These are phyloP conservation scores for Neonectria faginata DNA, from an alignment of 2,329 filamentous ascomycete genomes.

Conservation along the genomic window DNA sequence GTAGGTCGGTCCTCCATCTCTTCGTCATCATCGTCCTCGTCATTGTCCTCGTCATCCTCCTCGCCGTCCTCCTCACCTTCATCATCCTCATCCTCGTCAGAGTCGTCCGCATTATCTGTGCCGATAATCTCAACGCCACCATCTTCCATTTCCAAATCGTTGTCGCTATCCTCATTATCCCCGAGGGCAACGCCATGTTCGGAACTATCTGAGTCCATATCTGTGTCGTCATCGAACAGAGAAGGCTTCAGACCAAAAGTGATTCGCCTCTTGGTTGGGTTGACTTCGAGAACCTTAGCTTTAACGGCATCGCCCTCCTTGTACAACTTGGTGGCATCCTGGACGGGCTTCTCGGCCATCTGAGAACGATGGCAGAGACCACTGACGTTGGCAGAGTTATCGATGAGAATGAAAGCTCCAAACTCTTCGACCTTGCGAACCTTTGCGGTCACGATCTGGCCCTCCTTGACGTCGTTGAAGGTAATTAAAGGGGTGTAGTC, in stretches of 20 bases:
- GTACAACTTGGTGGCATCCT: slow-evolving; percentile 90
- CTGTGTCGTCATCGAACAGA: slow-evolving; percentile 78
- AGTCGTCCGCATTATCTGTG: slow-evolving; percentile 59
- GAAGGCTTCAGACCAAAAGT: slow-evolving; percentile 94
- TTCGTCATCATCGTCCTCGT: slow-evolving; percentile 52
- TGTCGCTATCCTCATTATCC: slow-evolving; percentile 60
- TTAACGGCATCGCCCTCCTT: slow-evolving; percentile 93
- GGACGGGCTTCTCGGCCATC: slow-evolving; percentile 85
- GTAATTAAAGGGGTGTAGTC: slow-evolving; percentile 80
- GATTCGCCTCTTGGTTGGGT: slow-evolving; percentile 79
- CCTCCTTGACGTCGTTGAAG: slow-evolving; percentile 80
- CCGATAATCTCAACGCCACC: slow-evolving; percentile 59
- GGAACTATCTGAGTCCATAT: slow-evolving; percentile 59
- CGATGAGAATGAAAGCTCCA: slow-evolving; percentile 92
- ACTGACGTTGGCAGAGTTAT: slow-evolving; percentile 88
- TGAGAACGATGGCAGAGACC: slow-evolving; percentile 93
- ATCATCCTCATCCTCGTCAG: slow-evolving; percentile 50
- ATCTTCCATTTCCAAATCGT: slow-evolving; percentile 64
- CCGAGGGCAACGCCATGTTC: slow-evolving; percentile 60
- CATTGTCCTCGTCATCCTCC: slow-evolving; percentile 50
- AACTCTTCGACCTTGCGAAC: slow-evolving; percentile 95
- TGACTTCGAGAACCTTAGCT: slow-evolving; percentile 84
- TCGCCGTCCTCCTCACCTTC: slow-evolving; percentile 60
- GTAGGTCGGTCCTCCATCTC: slow-evolving; percentile 56
- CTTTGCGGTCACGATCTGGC: slow-evolving; percentile 88